A percentile compares a stretch with the other conserved stretches of the same genome.
Conservation (phyloP, 2,329 filamentous ascomycete genomes). For the Samsoniella hepiali region DNA sequence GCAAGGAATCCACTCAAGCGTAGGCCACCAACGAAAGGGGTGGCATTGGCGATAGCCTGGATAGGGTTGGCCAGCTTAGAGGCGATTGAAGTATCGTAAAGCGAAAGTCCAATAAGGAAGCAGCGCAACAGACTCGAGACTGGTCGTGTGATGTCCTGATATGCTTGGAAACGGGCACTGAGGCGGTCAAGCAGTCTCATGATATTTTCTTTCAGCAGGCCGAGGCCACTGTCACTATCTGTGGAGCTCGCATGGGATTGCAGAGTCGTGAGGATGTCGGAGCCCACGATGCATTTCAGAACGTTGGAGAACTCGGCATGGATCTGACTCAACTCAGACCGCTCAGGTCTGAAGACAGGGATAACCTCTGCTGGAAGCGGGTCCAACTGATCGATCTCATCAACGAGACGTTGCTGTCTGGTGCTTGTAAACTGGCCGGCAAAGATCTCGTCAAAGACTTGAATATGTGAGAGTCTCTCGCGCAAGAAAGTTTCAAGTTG, state of each 20-base stretch:
- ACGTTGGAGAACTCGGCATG: constrained; percentile 82
- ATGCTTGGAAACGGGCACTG: constrained; percentile 66
- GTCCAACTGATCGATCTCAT: constrained; percentile 63
- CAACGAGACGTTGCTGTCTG: constrained; percentile 59
- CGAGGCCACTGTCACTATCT: constrained; percentile 37
- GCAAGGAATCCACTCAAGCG: background rate
- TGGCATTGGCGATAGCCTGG: constrained; percentile 40
- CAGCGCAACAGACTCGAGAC: constrained; percentile 76
- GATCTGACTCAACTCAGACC: constrained; percentile 65
- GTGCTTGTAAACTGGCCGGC: constrained; percentile 67
- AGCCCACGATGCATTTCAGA: constrained; percentile 59
- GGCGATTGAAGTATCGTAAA: constrained; percentile 48
- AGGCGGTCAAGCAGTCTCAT: constrained; percentile 68
- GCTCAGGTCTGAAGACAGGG: constrained; percentile 67
- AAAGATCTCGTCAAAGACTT: constrained; percentile 62
- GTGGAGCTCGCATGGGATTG: constrained; percentile 24
- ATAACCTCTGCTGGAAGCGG: constrained; percentile 61
- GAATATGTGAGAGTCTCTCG: constrained; percentile 57
- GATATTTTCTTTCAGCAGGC: constrained; percentile 56
- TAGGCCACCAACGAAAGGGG: constrained; percentile 55
- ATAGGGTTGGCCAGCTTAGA: constrained; percentile 38
- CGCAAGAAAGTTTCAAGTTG: constrained; percentile 55
- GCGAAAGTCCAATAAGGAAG: constrained; percentile 69
- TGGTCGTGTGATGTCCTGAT: constrained; percentile 80
- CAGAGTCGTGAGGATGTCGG: constrained; percentile 39